A percentile compares a stretch with the other conserved stretches of the same genome.
Conservation (phyloP, 331 rosid species). For the Arachis monticola region DNA sequence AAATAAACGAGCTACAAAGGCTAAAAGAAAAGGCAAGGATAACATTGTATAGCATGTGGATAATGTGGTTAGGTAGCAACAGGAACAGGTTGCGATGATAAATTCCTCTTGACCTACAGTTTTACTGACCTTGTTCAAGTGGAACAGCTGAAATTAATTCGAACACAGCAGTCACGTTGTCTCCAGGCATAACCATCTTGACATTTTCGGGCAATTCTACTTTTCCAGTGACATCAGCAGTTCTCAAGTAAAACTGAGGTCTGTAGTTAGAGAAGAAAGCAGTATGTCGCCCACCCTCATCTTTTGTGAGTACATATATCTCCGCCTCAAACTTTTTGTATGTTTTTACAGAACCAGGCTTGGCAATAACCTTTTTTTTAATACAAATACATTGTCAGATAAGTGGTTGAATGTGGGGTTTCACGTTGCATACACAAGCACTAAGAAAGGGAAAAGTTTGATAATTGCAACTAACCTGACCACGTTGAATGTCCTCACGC, state of each 20-base stretch:
- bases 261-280: constrained; percentile 93
- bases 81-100: neutral
- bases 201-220: constrained; percentile 89
- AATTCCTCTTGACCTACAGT: neutral
- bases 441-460: constrained; percentile 13
- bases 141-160: constrained; percentile 88
- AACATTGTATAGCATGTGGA: constrained; percentile 6
- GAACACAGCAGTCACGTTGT: constrained; percentile 86
- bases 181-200: constrained; percentile 99
- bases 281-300: constrained; percentile 98
- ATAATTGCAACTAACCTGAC: constrained; percentile 67
- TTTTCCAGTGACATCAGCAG: constrained; percentile 95
- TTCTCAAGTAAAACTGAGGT: constrained; percentile 96
- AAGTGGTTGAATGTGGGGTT: constrained; percentile 6
- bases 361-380: constrained; percentile 76
- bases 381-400: neutral
- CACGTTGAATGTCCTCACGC: constrained; percentile 92
- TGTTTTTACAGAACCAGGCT: constrained; percentile 84
- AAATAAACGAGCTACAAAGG: neutral
- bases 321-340: constrained; percentile 93
- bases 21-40: neutral
- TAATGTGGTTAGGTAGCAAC: neutral
- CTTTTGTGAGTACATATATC: constrained; percentile 94
- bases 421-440: neutral
- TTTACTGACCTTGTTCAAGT: constrained; percentile 76